phyloP scores from a whole-genome alignment of 1,284 basidiomycete species.

The Moesziomyces sp. region DNA sequence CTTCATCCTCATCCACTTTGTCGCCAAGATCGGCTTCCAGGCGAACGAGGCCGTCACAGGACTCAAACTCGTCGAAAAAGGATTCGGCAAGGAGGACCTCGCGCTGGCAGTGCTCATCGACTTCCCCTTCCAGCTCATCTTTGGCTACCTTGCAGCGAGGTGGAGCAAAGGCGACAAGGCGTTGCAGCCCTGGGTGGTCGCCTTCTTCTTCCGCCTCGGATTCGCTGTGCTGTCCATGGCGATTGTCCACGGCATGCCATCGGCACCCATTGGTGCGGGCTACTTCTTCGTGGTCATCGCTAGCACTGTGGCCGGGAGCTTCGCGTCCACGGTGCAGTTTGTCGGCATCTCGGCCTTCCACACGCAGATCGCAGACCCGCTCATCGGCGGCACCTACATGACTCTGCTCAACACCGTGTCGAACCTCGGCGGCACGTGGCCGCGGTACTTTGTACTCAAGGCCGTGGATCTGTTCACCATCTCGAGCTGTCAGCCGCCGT shows the following conservation, averaged over 20 bases:
- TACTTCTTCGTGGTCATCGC: slow-evolving; percentile 84
- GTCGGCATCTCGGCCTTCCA: slow-evolving; percentile 99
- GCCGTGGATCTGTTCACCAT: slow-evolving; percentile 63
- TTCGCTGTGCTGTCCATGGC: slow-evolving; percentile 78
- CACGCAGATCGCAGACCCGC: slow-evolving; percentile 92
- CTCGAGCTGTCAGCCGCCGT: slow-evolving; percentile 51
- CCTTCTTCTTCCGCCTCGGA: slow-evolving; percentile 86
- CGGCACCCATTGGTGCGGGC: slow-evolving; percentile 71
- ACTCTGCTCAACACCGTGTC: slow-evolving; percentile 92
- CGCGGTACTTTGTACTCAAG: slow-evolving; percentile 90
- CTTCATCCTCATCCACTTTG: slow-evolving; percentile 85
- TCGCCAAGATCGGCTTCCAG: slow-evolving; percentile 95
- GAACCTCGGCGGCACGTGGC: slow-evolving; percentile 98
- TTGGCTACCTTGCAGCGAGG: slow-evolving; percentile 93
- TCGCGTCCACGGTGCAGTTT: slow-evolving; percentile 96
- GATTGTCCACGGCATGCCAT: slow-evolving; percentile 86
- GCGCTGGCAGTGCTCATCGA: slow-evolving; percentile 94
- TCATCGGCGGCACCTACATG: slow-evolving; percentile 79
- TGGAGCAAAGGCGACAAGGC: slow-evolving; percentile 73
- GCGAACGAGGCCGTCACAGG: slow-evolving; percentile 92
- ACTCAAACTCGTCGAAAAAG: slow-evolving; percentile 96
- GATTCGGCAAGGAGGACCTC: slow-evolving; percentile 92
- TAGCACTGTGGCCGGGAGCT: slow-evolving; percentile 85
- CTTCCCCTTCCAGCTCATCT: slow-evolving; percentile 96
- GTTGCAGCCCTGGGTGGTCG: slow-evolving; percentile 78